These are phyloP conservation scores for Oenanthe javanica DNA, from an alignment of 140 eudicot genomes.

Conservation along the genomic window DNA sequence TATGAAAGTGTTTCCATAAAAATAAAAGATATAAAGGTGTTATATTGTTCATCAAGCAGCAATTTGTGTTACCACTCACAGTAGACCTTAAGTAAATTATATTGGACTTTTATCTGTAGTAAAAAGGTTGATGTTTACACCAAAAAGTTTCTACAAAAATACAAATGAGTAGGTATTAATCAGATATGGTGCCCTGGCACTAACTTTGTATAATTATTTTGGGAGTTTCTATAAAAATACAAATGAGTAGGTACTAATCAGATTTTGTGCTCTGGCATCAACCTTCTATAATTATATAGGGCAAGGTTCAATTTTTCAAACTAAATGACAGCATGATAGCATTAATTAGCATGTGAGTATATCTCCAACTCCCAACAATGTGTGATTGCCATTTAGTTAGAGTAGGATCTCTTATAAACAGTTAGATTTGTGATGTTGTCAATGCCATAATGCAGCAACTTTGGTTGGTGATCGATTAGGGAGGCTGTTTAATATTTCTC, in stretches of 20 bases:
- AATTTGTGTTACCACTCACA: too few species aligned
- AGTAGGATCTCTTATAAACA: neutral
- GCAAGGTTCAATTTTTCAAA: neutral
- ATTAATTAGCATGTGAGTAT: constrained; percentile 6
- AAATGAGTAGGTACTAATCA: neutral
- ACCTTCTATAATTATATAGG: neutral
- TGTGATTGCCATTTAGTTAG: neutral
- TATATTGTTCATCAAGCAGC: too few species aligned
- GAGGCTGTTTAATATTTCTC: constrained; percentile 3
- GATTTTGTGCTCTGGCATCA: neutral
- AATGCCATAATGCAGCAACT: constrained; percentile 1
- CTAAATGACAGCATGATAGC: constrained; percentile 3
- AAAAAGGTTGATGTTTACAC: neutral
- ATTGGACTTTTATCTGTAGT: neutral
- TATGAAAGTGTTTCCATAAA: too few species aligned
- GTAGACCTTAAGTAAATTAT: too few species aligned
- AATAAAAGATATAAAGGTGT: too few species aligned
- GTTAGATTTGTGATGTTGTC: constrained; percentile 9
- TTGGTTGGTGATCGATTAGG: constrained; percentile 2
- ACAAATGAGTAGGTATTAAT: neutral
- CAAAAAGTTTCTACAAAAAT: neutral
- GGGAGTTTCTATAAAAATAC: neutral
- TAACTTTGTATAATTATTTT: neutral
- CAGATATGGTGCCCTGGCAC: neutral
- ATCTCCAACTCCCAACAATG: neutral